phyloP scores from a whole-genome alignment of 148 eudicot genomes.

The Fagopyrum esculentum region DNA sequence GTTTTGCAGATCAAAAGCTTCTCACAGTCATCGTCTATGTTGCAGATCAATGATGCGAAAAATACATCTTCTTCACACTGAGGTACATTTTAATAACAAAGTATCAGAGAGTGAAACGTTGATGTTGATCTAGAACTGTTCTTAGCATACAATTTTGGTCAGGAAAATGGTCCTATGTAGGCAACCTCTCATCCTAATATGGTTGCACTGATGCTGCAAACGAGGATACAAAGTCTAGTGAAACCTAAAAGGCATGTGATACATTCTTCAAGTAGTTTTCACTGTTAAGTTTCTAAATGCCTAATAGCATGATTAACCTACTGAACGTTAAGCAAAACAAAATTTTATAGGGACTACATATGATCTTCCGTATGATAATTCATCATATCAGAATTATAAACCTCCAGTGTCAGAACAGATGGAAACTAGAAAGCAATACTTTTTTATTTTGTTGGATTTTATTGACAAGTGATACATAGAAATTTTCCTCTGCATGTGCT shows the following conservation, averaged over 20 bases:
- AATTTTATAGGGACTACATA: not conserved
- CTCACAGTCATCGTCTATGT: conserved; percentile 73
- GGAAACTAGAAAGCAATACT: not conserved
- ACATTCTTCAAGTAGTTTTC: not conserved
- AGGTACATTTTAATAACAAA: not conserved
- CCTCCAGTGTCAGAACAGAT: not conserved
- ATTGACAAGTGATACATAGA: not conserved
- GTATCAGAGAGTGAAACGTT: not conserved
- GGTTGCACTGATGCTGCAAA: not conserved
- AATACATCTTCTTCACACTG: conserved; percentile 78
- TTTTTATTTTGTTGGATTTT: not conserved
- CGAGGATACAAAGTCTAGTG: not conserved
- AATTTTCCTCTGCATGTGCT: not conserved
- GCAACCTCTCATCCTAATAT: not conserved
- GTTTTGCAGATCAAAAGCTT: conserved; percentile 86
- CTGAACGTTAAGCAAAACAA: not conserved
- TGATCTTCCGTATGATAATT: not conserved
- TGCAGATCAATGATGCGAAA: conserved; percentile 92
- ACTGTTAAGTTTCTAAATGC: not conserved
- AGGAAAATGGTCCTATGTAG: not conserved
- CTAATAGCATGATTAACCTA: not conserved
- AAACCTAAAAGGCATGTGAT: not conserved
- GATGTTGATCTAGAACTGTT: not conserved
- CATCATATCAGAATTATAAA: not conserved
- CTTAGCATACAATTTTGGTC: not conserved